A percentile compares a stretch with the other conserved stretches of the same genome.
These are phyloP conservation scores for Elsinoe necatrix DNA, from an alignment of 2,329 filamentous ascomycete genomes.

Conservation along the genomic window DNA sequence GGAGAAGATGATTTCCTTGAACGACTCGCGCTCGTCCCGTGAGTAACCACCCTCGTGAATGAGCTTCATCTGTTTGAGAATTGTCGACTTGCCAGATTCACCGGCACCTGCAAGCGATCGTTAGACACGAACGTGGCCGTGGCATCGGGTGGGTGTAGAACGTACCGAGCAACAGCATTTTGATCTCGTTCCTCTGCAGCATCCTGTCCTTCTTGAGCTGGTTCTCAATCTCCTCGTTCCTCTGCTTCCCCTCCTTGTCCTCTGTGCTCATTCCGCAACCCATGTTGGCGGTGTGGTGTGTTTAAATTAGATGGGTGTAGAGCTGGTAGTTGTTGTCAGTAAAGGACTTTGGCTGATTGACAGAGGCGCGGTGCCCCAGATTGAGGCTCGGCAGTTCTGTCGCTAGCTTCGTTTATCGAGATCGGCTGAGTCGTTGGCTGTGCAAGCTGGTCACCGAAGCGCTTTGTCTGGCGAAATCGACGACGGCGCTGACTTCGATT, in stretches of 20 bases:
- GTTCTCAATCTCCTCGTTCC: constrained; percentile 99
- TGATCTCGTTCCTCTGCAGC: constrained; percentile 99
- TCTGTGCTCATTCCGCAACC: constrained; percentile 99
- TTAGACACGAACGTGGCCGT: constrained; percentile 26
- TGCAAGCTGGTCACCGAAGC: neutral
- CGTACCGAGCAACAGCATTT: constrained; percentile 97
- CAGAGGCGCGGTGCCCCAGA: neutral
- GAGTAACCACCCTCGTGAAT: constrained; percentile 99
- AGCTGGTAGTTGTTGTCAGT: constrained; percentile 10
- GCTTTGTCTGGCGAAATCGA: neutral
- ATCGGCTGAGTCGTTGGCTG: neutral
- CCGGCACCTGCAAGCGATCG: constrained; percentile 61
- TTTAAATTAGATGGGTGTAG: constrained; percentile 15
- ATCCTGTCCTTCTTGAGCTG: constrained; percentile 97
- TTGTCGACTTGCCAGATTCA: constrained; percentile 94
- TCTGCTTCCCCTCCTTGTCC: constrained; percentile 99
- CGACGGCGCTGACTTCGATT: neutral
- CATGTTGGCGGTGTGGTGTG: constrained; percentile 58
- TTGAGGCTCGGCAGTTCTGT: neutral
- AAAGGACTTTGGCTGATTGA: constrained; percentile 11
- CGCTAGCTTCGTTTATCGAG: neutral
- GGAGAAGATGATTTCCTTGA: constrained; percentile 65
- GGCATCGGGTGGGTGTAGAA: constrained; percentile 23
- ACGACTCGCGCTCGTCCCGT: constrained; percentile 67
- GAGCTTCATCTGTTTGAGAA: constrained; percentile 97